Evolutionary conservation across 2,329 filamentous ascomycete genomes (phyloP).

Genomic region (Beauveria australis): DNA sequence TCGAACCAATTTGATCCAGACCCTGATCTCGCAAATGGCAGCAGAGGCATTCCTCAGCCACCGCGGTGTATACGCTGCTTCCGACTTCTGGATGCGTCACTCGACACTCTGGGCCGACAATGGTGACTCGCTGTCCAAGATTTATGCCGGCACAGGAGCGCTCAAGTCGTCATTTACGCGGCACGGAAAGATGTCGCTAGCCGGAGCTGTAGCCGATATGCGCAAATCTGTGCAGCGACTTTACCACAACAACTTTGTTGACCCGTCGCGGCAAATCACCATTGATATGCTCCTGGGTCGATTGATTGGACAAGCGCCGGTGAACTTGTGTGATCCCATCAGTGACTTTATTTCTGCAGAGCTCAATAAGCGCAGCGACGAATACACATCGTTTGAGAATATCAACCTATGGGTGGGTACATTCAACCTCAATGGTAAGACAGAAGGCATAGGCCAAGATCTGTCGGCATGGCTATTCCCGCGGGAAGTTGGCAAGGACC

Average conservation of each 20-base stretch:
- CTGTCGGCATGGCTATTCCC: conserved; percentile 81
- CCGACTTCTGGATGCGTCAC: conserved; percentile 88
- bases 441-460: conserved; percentile 68
- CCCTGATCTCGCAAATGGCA: conserved; percentile 89
- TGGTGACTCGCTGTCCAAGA: conserved; percentile 85
- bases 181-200: conserved; percentile 89
- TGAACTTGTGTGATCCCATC: conserved; percentile 86
- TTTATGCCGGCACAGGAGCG: conserved; percentile 93
- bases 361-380: conserved; percentile 55
- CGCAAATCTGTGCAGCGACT: conserved; percentile 88
- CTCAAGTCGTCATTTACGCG: conserved; percentile 93
- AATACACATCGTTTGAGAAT: conserved; percentile 66
- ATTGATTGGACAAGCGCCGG: conserved; percentile 72
- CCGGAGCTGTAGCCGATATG: conserved; percentile 88
- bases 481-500: conserved; percentile 42
- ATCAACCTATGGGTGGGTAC: conserved; percentile 83
- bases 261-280: conserved; percentile 85
- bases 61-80: conserved; percentile 56
- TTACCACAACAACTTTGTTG: conserved; percentile 96
- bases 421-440: conserved; percentile 90
- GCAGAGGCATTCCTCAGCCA: conserved; percentile 77
- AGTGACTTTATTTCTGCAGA: conserved; percentile 83
- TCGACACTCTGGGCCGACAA: conserved; percentile 96
- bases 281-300: conserved; percentile 89
- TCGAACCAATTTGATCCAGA: conserved; percentile 91